These are phyloP conservation scores for Amorphotheca resinae DNA, from an alignment of 495 filamentous ascomycete genomes.

Conservation along the genomic window DNA sequence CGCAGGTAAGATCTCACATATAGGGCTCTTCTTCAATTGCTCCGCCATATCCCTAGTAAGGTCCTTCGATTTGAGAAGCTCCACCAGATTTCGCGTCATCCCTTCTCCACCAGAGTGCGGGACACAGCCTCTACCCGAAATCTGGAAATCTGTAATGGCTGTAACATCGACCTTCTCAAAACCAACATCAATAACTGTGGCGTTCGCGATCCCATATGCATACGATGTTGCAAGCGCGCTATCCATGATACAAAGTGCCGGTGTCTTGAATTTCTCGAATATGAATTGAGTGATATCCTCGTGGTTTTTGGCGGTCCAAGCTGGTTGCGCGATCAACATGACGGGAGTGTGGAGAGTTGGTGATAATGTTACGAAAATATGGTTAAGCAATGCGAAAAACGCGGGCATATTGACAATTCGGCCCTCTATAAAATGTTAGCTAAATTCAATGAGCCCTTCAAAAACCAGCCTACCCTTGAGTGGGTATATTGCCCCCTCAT, in stretches of 20 bases:
- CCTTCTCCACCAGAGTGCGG: slow-evolving; percentile 71
- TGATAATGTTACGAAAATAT: slow-evolving; percentile 76
- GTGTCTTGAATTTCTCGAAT: slow-evolving; percentile 93
- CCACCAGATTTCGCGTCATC: slow-evolving; percentile 65
- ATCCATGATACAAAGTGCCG: slow-evolving; percentile 77
- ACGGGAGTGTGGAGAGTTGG: slow-evolving; percentile 91
- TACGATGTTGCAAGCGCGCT: slow-evolving; percentile 71
- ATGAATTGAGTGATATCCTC: slow-evolving; percentile 80
- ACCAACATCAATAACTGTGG: slow-evolving; percentile 82
- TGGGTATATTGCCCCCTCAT: slow-evolving; percentile 82
- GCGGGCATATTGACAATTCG: slow-evolving; percentile 77
- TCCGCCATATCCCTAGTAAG: slow-evolving; percentile 87
- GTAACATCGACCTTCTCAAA: slow-evolving; percentile 85
- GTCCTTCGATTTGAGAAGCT: slow-evolving; percentile 54
- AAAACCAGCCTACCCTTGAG: slow-evolving; percentile 37
- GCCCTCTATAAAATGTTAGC: slow-evolving; percentile 36
- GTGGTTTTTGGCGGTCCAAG: slow-evolving; percentile 72
- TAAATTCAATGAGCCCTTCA: neutral
- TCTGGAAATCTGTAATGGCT: slow-evolving; percentile 64
- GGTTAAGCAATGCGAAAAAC: slow-evolving; percentile 79
- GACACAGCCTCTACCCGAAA: slow-evolving; percentile 52
- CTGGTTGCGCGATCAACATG: slow-evolving; percentile 71
- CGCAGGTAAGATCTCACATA: slow-evolving; percentile 76
- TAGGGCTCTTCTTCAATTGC: slow-evolving; percentile 77
- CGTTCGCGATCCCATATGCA: slow-evolving; percentile 61